Conservation (phyloP, 108 stramenopile species). For the Mediolabrus comicus region DNA sequence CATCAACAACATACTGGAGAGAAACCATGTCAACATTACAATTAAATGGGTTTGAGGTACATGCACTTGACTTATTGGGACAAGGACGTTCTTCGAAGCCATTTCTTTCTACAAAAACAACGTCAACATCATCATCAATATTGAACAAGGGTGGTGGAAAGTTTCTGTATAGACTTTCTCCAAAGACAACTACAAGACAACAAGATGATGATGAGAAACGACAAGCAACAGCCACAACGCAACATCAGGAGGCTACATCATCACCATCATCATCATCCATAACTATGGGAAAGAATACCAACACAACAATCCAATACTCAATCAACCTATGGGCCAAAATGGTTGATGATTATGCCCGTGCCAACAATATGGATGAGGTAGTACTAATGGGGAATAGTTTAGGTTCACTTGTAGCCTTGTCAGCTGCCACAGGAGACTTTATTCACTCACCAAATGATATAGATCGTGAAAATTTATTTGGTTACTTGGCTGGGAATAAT, state of each 20-base stretch:
- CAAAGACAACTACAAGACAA: background rate
- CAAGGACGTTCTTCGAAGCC: conserved; percentile 66
- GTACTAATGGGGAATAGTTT: conserved; percentile 65
- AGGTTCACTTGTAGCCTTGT: conserved; percentile 60
- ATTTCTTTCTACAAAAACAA: too few species aligned
- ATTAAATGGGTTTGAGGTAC: conserved; percentile 58
- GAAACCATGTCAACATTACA: conserved; percentile 45
- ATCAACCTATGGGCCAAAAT: conserved; percentile 66
- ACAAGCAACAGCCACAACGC: too few species aligned
- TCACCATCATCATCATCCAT: too few species aligned
- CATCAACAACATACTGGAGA: conserved; percentile 65
- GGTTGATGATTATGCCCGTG: conserved; percentile 57
- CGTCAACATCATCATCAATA: too few species aligned
- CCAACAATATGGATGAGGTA: conserved; percentile 37
- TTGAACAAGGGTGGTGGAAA: too few species aligned
- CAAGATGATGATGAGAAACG: background rate
- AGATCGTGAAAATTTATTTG: background rate
- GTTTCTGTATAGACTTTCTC: background rate
- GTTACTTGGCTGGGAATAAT: conserved; percentile 24
- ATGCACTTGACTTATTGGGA: conserved; percentile 62
- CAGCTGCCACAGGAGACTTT: conserved; percentile 66
- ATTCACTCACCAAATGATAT: background rate
- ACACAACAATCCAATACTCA: conserved; percentile 47
- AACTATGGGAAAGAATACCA: background rate
- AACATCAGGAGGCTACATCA: too few species aligned